Base-by-base conservation (phyloP, 768 basidiomycete species). In the Termitomyces sp. region DNA sequence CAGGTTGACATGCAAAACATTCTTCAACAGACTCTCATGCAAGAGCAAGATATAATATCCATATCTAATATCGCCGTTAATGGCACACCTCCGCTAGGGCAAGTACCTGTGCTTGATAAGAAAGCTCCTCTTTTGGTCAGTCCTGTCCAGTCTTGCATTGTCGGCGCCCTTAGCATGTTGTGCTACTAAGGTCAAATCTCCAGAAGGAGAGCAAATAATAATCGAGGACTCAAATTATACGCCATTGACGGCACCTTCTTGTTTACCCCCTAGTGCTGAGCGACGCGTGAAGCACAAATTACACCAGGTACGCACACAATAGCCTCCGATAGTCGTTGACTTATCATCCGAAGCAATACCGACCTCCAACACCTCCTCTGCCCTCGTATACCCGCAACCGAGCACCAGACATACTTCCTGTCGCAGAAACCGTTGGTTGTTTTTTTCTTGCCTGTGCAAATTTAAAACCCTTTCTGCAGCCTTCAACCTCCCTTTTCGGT, bases 301-400 rank as follows among this genome's bases (percentile, higher is more conserved):
- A 31, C 69, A 67, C 45, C 71, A 69, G 61, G 69, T 67, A 56
- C 56, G 66, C 31, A 57, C 48, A 25, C 17, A 25, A n/a, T 29
- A 45, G 53, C 40, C 5, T 36, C 4, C 45, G 15, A 17, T 25
- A 5, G 34, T 43, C 3, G 56, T 59, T 50, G 46, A 37, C 45
- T 67, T 17, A 37, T 12, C n/a, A 32, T 20, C 15, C 53, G 4
- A 58, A 84, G 84, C 70, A 76, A 38, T 86, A 83, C 68, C 79
- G 84, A n/a, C 83, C 84, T 48, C 84, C 84, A 5, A 86, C 84
- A 1, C 84, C 84, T 3, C 84, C 84, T 32, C 70, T 84, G 31
- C 78, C 76, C 20, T 36, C 72, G 37, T 61, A 68, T 38, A 71
- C 73, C 49, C 76, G 74, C 65, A 75, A 73, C 36, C 72, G 70